phyloP scores from a whole-genome alignment of 371 early-diverging fungal species.

The Basidiobolus meristosporus region DNA sequence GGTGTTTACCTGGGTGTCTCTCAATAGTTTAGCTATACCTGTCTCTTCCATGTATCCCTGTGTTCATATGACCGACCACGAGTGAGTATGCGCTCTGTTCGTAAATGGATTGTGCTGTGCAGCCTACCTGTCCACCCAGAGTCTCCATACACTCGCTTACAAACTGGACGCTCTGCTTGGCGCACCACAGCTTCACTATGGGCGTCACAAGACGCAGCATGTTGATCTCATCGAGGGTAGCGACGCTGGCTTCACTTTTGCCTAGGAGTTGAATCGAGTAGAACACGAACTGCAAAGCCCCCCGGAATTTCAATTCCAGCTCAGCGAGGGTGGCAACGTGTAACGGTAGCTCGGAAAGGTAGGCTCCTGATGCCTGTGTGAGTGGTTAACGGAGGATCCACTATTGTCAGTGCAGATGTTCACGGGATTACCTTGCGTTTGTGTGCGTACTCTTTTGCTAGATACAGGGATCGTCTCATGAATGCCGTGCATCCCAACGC shows the following conservation, averaged over 20 bases:
- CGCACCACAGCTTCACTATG: conserved; percentile 30
- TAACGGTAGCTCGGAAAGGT: conserved; percentile 24
- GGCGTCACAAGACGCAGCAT: conserved; percentile 43
- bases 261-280: conserved; percentile 31
- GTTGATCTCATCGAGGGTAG: conserved; percentile 7
- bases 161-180: conserved; percentile 20
- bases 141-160: conserved; percentile 40
- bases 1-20: conserved; percentile 41
- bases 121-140: conserved; percentile 46
- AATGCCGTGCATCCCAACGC: conserved; percentile 20
- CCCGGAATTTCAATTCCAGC: conserved; percentile 25
- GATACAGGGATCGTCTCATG: conserved; percentile 21
- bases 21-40: conserved; percentile 28
- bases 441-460: conserved; percentile 34
- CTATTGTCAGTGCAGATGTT: not conserved
- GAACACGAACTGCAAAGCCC: conserved; percentile 24
- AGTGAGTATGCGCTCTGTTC: too few relatives aligned
- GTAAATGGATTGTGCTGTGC: too few relatives aligned
- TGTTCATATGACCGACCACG: too few relatives aligned
- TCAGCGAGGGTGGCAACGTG: conserved; percentile 31
- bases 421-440: conserved; percentile 19
- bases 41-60: conserved; percentile 54
- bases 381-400: too few relatives aligned
- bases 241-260: conserved; percentile 12
- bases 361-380: conserved; percentile 14